Conservation (phyloP, 2,329 filamentous ascomycete species). For the Colletotrichum sidae region DNA sequence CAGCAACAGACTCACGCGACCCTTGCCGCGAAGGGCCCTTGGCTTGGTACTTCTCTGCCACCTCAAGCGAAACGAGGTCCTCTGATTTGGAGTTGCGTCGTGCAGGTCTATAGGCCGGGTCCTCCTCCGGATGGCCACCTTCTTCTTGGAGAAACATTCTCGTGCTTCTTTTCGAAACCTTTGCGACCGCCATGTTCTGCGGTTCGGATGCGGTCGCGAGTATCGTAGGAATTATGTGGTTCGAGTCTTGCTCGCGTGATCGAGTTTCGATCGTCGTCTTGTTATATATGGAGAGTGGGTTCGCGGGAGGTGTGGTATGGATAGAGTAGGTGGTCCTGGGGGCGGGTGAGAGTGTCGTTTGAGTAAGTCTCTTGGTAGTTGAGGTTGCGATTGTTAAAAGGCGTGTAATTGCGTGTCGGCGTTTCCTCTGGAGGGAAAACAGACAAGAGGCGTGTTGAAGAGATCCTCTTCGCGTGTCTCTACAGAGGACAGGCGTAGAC, state of each 20-base stretch:
- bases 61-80: conserved; percentile 10
- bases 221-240: not conserved
- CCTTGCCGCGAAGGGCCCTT: conserved; percentile 24
- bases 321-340: conserved; percentile 37
- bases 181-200: conserved; percentile 24
- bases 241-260: conserved; percentile 30
- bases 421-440: conserved; percentile 21
- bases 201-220: not conserved
- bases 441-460: conserved; percentile 31
- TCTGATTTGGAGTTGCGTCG: conserved; percentile 34
- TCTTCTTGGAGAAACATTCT: conserved; percentile 36
- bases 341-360: conserved; percentile 16
- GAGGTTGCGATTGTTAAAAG: conserved; percentile 4
- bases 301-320: conserved; percentile 8
- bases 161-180: conserved; percentile 38
- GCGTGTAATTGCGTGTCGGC: conserved; percentile 15
- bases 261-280: not conserved
- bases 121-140: conserved; percentile 31
- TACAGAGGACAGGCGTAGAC: conserved; percentile 36
- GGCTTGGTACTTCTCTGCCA: conserved; percentile 23
- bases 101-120: conserved; percentile 27
- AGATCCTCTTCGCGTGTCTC: conserved; percentile 25
- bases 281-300: conserved; percentile 3
- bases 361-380: conserved; percentile 1
- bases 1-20: conserved; percentile 28